Evolutionary conservation across 305 asterid species (phyloP).

Genomic region (Plantago rigida): DNA sequence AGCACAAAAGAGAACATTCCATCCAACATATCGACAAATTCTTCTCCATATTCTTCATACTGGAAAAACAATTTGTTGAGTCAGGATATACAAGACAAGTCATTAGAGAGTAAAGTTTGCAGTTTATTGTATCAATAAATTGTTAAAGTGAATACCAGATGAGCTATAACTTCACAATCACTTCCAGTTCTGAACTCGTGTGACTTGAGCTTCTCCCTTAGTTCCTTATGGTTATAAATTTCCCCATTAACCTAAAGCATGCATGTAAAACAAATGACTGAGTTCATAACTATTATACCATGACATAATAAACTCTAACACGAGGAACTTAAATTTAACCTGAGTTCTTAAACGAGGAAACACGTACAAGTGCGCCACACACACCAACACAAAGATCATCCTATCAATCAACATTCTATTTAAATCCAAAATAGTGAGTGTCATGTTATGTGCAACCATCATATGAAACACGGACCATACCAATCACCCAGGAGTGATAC

Average conservation of each 20-base stretch:
- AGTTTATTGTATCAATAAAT: neutral
- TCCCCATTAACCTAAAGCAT: conserved; percentile 83
- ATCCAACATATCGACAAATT: conserved; percentile 86
- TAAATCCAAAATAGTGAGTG: too few species aligned
- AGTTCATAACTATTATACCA: neutral
- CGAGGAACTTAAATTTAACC: neutral
- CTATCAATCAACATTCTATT: too few species aligned
- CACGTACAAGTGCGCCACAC: too few species aligned
- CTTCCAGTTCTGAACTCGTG: conserved; percentile 86
- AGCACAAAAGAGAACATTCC: conserved; percentile 99
- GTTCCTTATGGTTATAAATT: conserved; percentile 85
- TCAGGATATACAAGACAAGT: conserved; percentile 21
- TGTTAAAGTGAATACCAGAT: conserved; percentile 58
- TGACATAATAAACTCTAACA: neutral
- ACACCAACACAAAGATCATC: too few species aligned
- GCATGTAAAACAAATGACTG: neutral
- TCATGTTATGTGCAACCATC: too few species aligned
- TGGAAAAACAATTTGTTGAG: conserved; percentile 26
- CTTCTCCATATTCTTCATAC: conserved; percentile 98
- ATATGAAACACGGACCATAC: too few species aligned
- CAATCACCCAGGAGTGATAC: too few species aligned
- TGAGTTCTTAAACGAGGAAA: too few species aligned
- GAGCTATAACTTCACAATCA: conserved; percentile 99
- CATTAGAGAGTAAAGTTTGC: neutral
- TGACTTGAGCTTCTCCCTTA: conserved; percentile 59